A percentile compares a stretch with the other conserved stretches of the same genome.
Conservation (phyloP, 2,329 filamentous ascomycete species). For the Sclerotinia trifoliorum region DNA sequence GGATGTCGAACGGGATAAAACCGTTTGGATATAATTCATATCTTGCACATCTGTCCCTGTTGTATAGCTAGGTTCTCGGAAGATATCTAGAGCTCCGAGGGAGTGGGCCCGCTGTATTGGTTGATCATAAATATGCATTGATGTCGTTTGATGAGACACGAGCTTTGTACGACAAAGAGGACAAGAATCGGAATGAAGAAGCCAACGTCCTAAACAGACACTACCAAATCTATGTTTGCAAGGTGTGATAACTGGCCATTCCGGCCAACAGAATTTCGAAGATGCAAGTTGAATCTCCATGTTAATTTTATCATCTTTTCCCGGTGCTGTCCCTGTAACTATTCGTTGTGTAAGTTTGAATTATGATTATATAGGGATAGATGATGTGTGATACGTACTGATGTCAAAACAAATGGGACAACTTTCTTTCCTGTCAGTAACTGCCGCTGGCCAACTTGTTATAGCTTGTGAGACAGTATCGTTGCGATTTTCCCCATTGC, state of each 20-base stretch:
- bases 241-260: background rate
- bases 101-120: background rate
- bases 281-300: background rate
- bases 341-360: background rate
- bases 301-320: no score
- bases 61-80: background rate
- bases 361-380: background rate
- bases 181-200: background rate
- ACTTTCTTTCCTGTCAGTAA: background rate
- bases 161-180: background rate
- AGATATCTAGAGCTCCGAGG: background rate
- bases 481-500: background rate
- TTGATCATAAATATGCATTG: background rate
- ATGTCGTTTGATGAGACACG: fast-evolving
- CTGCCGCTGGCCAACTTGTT: background rate
- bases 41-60: no score
- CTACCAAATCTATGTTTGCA: slow-evolving; percentile 8
- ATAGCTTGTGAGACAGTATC: background rate
- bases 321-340: background rate
- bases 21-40: background rate
- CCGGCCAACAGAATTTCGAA: no score
- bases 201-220: background rate
- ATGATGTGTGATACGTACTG: background rate
- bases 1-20: background rate
- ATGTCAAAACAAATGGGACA: slow-evolving; percentile 3